These are phyloP conservation scores for Cucumis melo DNA, from an alignment of 306 rosid species.

Conservation along the genomic window DNA sequence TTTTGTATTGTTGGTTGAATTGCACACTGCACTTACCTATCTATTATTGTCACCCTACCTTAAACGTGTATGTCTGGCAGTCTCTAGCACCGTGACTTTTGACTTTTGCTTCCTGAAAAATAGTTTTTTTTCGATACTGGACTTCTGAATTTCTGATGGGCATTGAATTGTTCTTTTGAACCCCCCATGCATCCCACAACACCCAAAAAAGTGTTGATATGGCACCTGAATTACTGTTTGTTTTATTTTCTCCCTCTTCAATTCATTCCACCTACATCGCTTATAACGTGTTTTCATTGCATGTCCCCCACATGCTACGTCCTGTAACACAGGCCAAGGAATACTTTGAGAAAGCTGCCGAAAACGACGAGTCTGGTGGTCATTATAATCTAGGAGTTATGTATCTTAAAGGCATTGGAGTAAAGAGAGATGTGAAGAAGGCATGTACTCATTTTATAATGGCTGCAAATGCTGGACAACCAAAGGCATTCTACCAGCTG, in stretches of 20 bases:
- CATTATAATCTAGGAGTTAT: conserved; percentile 90
- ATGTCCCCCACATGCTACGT: neutral
- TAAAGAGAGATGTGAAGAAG: conserved; percentile 63
- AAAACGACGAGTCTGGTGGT: conserved; percentile 67
- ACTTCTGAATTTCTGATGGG: neutral
- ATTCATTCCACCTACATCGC: neutral
- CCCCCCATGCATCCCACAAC: no score
- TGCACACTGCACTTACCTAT: neutral
- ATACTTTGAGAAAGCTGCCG: conserved; percentile 88
- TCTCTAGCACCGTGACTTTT: neutral
- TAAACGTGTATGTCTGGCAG: neutral
- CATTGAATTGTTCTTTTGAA: neutral
- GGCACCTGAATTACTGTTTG: neutral
- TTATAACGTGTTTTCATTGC: neutral
- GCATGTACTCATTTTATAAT: conserved; percentile 51
- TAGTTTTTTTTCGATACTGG: neutral
- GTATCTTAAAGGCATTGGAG: conserved; percentile 95
- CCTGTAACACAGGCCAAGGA: conserved; percentile 55
- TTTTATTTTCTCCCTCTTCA: neutral
- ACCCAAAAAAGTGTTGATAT: no score
- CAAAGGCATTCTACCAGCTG: conserved; percentile 96
- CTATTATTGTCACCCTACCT: neutral
- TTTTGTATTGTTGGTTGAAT: neutral
- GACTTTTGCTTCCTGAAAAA: neutral
- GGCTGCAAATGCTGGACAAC: conserved; percentile 92